Evolutionary conservation across 495 filamentous ascomycete species (phyloP).

Genomic region (Penicillium parvum): DNA sequence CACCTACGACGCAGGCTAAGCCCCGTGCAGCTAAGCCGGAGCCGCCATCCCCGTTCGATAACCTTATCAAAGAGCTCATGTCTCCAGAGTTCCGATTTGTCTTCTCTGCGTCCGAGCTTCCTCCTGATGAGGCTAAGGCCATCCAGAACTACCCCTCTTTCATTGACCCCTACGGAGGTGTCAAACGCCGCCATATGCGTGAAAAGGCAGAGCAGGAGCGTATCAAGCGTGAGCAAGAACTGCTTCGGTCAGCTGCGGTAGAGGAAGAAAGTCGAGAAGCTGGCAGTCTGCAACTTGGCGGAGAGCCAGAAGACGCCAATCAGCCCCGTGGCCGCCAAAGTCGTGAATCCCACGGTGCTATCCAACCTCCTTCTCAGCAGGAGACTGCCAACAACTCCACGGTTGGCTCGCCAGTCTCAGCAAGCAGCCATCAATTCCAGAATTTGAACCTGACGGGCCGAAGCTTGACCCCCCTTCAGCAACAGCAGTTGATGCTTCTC

Average conservation of each 20-base stretch:
- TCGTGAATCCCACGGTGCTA: constrained; percentile 51
- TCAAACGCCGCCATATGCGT: constrained; percentile 66
- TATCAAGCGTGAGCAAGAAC: constrained; percentile 55
- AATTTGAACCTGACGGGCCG: constrained; percentile 58
- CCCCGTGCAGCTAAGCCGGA: constrained; percentile 17
- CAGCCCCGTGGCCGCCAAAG: constrained; percentile 46
- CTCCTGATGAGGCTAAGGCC: constrained; percentile 49
- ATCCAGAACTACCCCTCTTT: constrained; percentile 68
- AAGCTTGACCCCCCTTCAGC: constrained; percentile 75
- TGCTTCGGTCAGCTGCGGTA: constrained; percentile 43
- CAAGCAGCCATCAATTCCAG: constrained; percentile 51
- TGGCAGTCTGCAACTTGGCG: constrained; percentile 84
- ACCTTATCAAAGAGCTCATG: constrained; percentile 49
- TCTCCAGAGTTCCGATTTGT: constrained; percentile 57
- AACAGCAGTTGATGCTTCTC: constrained; percentile 65
- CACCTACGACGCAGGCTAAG: constrained; percentile 19
- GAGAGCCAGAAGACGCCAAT: constrained; percentile 74
- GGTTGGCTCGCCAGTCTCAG: constrained; percentile 43
- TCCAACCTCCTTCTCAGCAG: constrained; percentile 73
- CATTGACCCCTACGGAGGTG: constrained; percentile 74
- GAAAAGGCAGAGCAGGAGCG: constrained; percentile 63
- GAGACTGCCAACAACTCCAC: constrained; percentile 44
- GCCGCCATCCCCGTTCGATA: constrained; percentile 36
- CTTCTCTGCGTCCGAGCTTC: constrained; percentile 50
- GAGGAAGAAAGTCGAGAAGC: constrained; percentile 64